These are phyloP conservation scores for Pseudisothecium myosuroides DNA, from an alignment of 225 moss, liverwort and hornwort species.

Conservation along the genomic window DNA sequence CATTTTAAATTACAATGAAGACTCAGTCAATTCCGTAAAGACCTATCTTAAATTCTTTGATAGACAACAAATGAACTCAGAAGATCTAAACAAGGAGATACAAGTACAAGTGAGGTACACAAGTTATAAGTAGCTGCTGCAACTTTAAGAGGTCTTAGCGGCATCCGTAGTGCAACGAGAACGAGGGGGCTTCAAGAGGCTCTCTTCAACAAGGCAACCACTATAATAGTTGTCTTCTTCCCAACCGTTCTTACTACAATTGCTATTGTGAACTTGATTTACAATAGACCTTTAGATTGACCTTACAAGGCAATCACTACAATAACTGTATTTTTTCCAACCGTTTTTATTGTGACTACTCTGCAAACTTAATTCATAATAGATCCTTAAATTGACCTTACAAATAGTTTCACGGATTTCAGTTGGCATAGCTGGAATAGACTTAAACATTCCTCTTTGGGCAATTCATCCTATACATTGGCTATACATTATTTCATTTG, in stretches of 20 bases:
- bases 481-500: not conserved
- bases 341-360: not conserved
- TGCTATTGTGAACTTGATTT: not conserved
- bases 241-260: not conserved
- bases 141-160: not conserved
- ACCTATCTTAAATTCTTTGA: not conserved
- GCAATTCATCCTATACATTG: not conserved
- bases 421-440: not conserved
- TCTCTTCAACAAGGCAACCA: not conserved
- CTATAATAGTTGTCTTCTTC: not conserved
- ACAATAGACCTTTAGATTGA: not conserved
- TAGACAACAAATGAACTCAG: not conserved
- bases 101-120: not conserved
- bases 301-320: not conserved
- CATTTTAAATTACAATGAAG: not conserved
- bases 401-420: not conserved
- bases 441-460: not conserved
- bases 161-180: not conserved
- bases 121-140: not conserved
- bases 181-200: not conserved
- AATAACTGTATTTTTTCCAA: not conserved
- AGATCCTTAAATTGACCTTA: not conserved
- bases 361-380: not conserved
- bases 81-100: not conserved
- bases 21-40: not conserved